phyloP scores from a whole-genome alignment of 805 yeast genomes.

The Yarrowia sp. region DNA sequence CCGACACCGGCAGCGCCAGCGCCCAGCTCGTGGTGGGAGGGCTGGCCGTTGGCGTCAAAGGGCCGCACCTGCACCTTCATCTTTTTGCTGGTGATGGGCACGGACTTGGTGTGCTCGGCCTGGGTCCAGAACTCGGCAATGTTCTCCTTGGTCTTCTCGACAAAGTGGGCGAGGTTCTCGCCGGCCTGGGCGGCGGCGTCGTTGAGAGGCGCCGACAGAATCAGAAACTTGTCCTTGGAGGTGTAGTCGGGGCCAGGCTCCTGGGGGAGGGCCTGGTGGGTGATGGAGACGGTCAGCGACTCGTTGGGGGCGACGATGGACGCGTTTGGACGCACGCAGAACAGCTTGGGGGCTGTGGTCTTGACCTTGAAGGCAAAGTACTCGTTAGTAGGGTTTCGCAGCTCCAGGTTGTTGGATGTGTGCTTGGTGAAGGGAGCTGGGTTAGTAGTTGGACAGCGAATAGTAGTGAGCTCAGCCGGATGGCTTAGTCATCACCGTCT shows the following conservation, averaged over 20 bases:
- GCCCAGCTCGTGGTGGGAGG: conserved; percentile 37
- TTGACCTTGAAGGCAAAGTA: conserved; percentile 89
- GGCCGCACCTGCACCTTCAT: conserved; percentile 49
- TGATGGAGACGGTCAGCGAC: conserved; percentile 67
- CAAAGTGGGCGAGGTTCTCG: background rate
- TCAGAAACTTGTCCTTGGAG: conserved; percentile 89
- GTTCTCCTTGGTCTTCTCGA: conserved; percentile 21
- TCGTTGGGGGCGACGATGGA: conserved; percentile 74
- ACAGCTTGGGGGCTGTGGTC: conserved; percentile 93
- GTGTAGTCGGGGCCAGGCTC: conserved; percentile 72
- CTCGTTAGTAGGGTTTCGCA: conserved; percentile 56
- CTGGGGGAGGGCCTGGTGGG: conserved; percentile 76
- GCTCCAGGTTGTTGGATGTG: conserved; percentile 59
- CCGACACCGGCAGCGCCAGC: conserved; percentile 32
- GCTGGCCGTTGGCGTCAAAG: conserved; percentile 41
- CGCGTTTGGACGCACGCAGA: conserved; percentile 96
- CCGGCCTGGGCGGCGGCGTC: conserved; percentile 20
- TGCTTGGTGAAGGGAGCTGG: conserved; percentile 73
- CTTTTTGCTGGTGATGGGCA: conserved; percentile 55
- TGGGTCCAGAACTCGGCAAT: conserved; percentile 27
- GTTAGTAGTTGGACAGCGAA: conserved; percentile 10
- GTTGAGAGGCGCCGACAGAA: conserved; percentile 67
- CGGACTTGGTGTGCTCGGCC: conserved; percentile 34
- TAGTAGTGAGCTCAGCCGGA: no score
- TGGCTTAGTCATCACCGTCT: no score